A percentile compares a stretch with the other conserved stretches of the same genome.
These are phyloP conservation scores for Coemansia sp. DNA, from an alignment of 192 early-diverging fungal species.

Conservation along the genomic window DNA sequence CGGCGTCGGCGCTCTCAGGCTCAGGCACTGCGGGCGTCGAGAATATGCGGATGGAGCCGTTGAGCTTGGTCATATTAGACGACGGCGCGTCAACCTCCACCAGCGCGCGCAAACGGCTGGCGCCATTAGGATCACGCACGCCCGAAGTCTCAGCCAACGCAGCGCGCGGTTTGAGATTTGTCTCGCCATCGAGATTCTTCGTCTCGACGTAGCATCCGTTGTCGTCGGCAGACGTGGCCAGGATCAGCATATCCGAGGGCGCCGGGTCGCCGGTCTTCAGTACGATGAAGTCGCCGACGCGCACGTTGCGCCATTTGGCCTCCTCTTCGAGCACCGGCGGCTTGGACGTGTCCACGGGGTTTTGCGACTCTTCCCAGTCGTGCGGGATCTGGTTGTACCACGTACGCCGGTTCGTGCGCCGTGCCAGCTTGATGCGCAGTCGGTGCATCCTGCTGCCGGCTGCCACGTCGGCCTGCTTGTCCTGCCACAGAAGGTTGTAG, in stretches of 20 bases:
- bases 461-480: slow-evolving; percentile 24
- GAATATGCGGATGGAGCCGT: slow-evolving; percentile 59
- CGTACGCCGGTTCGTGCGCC: slow-evolving; percentile 33
- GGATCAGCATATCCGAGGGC: slow-evolving; percentile 80
- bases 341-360: slow-evolving; percentile 21
- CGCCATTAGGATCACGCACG: slow-evolving; percentile 72
- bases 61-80: slow-evolving; percentile 73
- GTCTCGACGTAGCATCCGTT: slow-evolving; percentile 87
- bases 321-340: slow-evolving; percentile 47
- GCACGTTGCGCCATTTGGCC: slow-evolving; percentile 65
- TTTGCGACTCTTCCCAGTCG: slow-evolving; percentile 41
- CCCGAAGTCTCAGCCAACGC: slow-evolving; percentile 63
- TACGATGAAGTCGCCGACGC: slow-evolving; percentile 85
- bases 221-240: slow-evolving; percentile 77
- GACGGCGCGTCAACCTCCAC: slow-evolving; percentile 77
- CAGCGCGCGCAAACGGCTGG: slow-evolving; percentile 59
- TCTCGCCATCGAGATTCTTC: slow-evolving; percentile 95
- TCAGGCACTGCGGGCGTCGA: slow-evolving; percentile 24
- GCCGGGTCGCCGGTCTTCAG: slow-evolving; percentile 78
- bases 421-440: slow-evolving; percentile 33
- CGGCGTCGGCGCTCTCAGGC: slow-evolving; percentile 7
- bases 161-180: slow-evolving; percentile 87
- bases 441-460: slow-evolving; percentile 14
- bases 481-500: slow-evolving; percentile 52
- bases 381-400: slow-evolving; percentile 48